phyloP scores from a whole-genome alignment of 1,139 yeast genomes.

The Arxiozyma bovina region DNA sequence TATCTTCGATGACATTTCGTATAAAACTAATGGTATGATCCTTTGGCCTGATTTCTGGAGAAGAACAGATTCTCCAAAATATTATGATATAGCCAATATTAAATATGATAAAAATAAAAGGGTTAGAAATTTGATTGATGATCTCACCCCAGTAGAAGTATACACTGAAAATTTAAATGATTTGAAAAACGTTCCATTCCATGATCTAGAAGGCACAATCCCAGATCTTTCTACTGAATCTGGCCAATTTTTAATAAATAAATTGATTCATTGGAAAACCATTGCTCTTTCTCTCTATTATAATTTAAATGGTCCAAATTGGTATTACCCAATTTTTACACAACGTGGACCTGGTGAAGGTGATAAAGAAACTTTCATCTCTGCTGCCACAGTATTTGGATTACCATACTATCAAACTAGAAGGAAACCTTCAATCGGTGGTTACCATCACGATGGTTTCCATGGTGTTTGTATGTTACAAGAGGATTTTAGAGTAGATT shows the following conservation, averaged over 20 bases:
- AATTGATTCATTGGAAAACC: constrained; percentile 56
- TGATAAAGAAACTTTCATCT: constrained; percentile 80
- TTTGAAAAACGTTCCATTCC: constrained; percentile 43
- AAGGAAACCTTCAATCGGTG: constrained; percentile 23
- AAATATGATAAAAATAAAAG: constrained; percentile 35
- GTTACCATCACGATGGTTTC: constrained; percentile 18
- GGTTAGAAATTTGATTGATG: constrained; percentile 37
- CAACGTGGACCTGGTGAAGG: constrained; percentile 87
- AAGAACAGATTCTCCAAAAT: constrained; percentile 59
- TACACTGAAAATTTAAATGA: constrained; percentile 25
- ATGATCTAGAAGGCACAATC: constrained; percentile 58
- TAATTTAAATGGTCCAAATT: constrained; percentile 68
- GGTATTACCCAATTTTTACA: constrained; percentile 73
- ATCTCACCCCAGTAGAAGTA: constrained; percentile 30
- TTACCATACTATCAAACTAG: constrained; percentile 63
- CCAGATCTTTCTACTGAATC: constrained; percentile 80
- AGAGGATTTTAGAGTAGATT: constrained; percentile 27
- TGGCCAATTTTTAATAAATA: constrained; percentile 69
- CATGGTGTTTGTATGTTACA: constrained; percentile 29
- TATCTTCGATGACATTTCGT: constrained; percentile 41
- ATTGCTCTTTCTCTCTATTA: constrained; percentile 64
- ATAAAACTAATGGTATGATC: constrained; percentile 47
- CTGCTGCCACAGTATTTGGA: constrained; percentile 60
- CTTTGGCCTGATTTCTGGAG: constrained; percentile 84
- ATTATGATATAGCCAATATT: constrained; percentile 55